These are phyloP conservation scores for Choiromyces venosus DNA, from an alignment of 495 filamentous ascomycete species.

Conservation along the genomic window DNA sequence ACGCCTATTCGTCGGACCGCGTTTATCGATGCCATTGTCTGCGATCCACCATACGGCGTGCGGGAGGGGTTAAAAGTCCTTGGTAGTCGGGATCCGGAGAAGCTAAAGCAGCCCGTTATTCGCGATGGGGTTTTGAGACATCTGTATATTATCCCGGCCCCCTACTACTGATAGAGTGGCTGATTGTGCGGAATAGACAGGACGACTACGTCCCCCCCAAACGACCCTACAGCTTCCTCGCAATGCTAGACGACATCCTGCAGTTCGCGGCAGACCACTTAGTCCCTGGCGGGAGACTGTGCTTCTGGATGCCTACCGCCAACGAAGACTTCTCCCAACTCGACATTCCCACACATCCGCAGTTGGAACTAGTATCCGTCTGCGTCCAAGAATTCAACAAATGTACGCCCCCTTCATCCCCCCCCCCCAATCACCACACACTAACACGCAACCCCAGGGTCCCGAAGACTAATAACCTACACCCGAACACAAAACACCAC, in stretches of 20 bases:
- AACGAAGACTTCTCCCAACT: constrained; percentile 72
- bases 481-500: constrained; percentile 60
- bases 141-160: constrained; percentile 49
- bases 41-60: constrained; percentile 97
- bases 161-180: neutral
- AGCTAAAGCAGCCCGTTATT: constrained; percentile 56
- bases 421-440: no score
- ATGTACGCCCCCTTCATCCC: constrained; percentile 53
- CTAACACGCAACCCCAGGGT: constrained; percentile 54
- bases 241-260: constrained; percentile 83
- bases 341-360: constrained; percentile 68
- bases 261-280: constrained; percentile 71
- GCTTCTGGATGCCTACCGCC: constrained; percentile 96
- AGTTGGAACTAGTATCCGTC: constrained; percentile 67
- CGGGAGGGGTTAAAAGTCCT: constrained; percentile 85
- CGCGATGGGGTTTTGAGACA: constrained; percentile 67
- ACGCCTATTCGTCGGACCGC: constrained; percentile 61
- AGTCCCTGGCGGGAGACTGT: constrained; percentile 73
- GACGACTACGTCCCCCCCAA: constrained; percentile 83
- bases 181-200: constrained; percentile 47
- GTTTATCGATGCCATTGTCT: constrained; percentile 85
- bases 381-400: constrained; percentile 83
- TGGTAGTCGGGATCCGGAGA: constrained; percentile 63
- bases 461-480: constrained; percentile 80
- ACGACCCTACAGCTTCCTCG: constrained; percentile 80